Evolutionary conservation across 257 asterid genomes (phyloP).

Genomic region (Cynanchum wilfordii): DNA sequence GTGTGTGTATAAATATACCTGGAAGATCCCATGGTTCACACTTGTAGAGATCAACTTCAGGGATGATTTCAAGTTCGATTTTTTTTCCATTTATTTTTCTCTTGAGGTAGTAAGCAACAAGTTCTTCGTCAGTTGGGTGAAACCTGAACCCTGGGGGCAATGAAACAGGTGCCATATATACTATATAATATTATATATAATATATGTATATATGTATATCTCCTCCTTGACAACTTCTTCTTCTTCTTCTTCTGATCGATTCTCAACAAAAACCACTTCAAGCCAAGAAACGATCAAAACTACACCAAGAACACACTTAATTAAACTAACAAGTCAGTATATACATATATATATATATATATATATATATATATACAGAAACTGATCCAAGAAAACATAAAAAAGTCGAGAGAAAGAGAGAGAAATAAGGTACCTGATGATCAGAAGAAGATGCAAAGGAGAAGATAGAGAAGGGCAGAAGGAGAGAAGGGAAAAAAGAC

Average conservation of each 20-base stretch:
- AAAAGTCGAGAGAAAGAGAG: conserved; percentile 10
- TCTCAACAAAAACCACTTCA: not conserved
- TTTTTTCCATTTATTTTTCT: conserved; percentile 83
- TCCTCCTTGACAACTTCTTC: conserved; percentile 17
- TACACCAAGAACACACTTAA: conserved; percentile 11
- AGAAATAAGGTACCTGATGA: conserved; percentile 27
- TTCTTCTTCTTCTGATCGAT: not conserved
- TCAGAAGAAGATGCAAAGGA: conserved; percentile 33
- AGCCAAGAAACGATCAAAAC: conserved; percentile 8
- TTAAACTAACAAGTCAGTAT: conserved; percentile 1
- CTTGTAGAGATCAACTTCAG: conserved; percentile 97
- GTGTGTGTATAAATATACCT: conserved; percentile 29
- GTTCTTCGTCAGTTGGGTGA: conserved; percentile 98
- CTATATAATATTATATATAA: no score
- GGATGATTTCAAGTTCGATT: conserved; percentile 90
- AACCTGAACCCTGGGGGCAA: conserved; percentile 98
- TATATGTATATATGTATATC: no score
- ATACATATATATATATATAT: no score
- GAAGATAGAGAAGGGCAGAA: conserved; percentile 18
- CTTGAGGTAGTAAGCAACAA: conserved; percentile 87
- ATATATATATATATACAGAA: not conserved
- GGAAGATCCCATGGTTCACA: conserved; percentile 99
- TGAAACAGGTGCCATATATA: conserved; percentile 73
- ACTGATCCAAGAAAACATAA: not conserved
- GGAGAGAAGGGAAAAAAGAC: conserved; percentile 7